Evolutionary conservation across 2,329 filamentous ascomycete species (phyloP), one percentile per base, ranked within the genome.

Genomic region (Truncatella angustata): DNA sequence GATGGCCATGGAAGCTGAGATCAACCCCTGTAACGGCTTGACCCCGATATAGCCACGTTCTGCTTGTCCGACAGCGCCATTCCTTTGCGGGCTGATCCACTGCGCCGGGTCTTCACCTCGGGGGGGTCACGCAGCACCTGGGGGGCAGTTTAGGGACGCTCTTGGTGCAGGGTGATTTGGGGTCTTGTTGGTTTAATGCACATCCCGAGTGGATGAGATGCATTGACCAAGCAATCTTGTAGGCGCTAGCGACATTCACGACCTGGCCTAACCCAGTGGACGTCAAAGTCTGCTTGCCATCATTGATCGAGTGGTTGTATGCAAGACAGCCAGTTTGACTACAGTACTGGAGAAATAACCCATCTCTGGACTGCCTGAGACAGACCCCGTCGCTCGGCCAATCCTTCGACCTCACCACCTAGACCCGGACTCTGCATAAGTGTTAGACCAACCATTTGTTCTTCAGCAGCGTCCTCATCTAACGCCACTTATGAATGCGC

Each of bases 231-330:
- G 43, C 43, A 46, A 46, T 46, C 43, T 34, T 20, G 43, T 12
- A 21, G 43, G 43, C 43, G 43, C 43, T 46, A 46, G 23, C 24
- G n/a, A 23, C 43, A 39, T 44, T 43, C 49, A 43, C 18, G 47
- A 34, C 37, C 39, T 46, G 43, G 43, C 49, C 37, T 43, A 49
- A 49, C 46, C 46, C 36, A 26, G 46, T 26, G 46, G 36, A 50
- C 49, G 49, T 43, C 49, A 50, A 50, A 50, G 49, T 50, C 49
- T 50, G 37, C 49, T 44, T 43, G 37, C 49, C 49, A 50, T 43
- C 46, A 46, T 46, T 46, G 43, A 46, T 46, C 23, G 24, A n/a
- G 12, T 49, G 16, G 21, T n/a, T n/a, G n/a, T n/a, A n/a, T n/a
- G n/a, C n/a, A n/a, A n/a, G n/a, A n/a, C n/a, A n/a, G n/a, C n/a